Base-by-base conservation (phyloP, 2,329 filamentous ascomycete species). In the Pezicula radicicola region DNA sequence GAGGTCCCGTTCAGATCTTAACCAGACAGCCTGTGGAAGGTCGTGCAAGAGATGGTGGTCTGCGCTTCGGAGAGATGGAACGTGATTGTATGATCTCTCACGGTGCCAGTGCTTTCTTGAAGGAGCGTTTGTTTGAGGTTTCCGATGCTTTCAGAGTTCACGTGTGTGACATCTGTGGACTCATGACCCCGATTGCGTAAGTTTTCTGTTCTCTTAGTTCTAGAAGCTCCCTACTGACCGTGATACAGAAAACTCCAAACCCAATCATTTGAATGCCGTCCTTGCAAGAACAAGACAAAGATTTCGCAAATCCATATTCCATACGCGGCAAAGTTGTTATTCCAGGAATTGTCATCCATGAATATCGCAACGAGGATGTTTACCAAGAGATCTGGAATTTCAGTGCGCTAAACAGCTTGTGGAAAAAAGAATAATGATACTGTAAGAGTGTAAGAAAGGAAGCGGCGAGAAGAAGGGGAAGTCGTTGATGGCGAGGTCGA, bases 81-180 rank as follows among this genome's bases (percentile, higher is more conserved):
- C 93, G 95, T 76, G 95, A 99, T 83, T 99, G 94, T 71, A 99
- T 99, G 94, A 99, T 99, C 77, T 91, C 95, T n/a, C 95, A 99
- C 70, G 94, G 94, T 68, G 94, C 95, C 3, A 93, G 91, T 50
- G 88, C 92, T 2, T 99, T 99, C 81, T 75, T 99, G 67, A 99
- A 99, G 76, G 94, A 99, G 78, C 85, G 94, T 65, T 75, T 99
- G 53, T 97, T 99, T 66, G 93, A 97, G 70, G 94, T 99, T 47
- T 96, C 91, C 49, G 94, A 99, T 75, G 93, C 94, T 36, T 99
- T 97, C 81, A 83, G 92, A 71, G 94, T 99, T 54, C 94, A 99
- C 72, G 88, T 99, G 66, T 99, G 94, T 75, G 94, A 99, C 73
- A 95, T 97, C 66, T 99, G 94, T 71, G 94, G 94, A 64, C 79